A percentile compares a stretch with the other conserved stretches of the same genome.
Evolutionary conservation across 2,329 filamentous ascomycete genomes (phyloP).

Genomic region (Penicillium vulpinum): DNA sequence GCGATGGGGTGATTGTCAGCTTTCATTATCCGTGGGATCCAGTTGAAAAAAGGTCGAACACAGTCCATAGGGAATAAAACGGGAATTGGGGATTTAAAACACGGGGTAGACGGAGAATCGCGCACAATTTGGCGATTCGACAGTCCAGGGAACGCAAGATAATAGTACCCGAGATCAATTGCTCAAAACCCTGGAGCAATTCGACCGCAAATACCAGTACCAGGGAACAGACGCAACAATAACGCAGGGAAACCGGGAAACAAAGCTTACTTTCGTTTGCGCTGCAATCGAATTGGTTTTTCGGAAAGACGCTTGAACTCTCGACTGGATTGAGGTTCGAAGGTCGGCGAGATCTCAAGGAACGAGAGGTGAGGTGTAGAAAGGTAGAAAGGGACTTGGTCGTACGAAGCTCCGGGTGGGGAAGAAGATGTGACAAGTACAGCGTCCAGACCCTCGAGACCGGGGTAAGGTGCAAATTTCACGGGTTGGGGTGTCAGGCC

Average conservation of each 20-base stretch:
- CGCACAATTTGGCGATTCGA: not conserved
- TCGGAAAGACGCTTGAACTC: not conserved
- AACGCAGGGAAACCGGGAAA: not conserved
- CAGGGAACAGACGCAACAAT: not conserved
- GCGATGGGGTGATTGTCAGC: conserved; percentile 13
- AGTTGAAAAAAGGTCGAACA: conserved; percentile 2
- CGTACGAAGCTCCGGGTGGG: conserved; percentile 1
- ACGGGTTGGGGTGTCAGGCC: not conserved
- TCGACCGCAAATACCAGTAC: not conserved
- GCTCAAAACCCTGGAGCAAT: not conserved
- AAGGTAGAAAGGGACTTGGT: not conserved
- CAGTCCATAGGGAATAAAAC: conserved; percentile 10
- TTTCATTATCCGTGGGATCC: conserved; percentile 2
- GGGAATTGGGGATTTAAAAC: not conserved
- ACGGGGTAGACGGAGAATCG: not conserved
- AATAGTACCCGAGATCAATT: not conserved
- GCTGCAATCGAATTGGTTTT: conserved; percentile 6
- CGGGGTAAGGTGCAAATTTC: not conserved
- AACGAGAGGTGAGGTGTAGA: not conserved
- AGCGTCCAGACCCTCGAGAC: conserved; percentile 2
- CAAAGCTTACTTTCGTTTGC: conserved; percentile 21
- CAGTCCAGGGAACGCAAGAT: not conserved
- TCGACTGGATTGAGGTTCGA: not conserved
- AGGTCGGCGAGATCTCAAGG: not conserved
- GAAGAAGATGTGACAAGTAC: conserved; percentile 1